Base-by-base conservation (phyloP, 495 filamentous ascomycete genomes). In the Penicillium cosmopolitanum region DNA sequence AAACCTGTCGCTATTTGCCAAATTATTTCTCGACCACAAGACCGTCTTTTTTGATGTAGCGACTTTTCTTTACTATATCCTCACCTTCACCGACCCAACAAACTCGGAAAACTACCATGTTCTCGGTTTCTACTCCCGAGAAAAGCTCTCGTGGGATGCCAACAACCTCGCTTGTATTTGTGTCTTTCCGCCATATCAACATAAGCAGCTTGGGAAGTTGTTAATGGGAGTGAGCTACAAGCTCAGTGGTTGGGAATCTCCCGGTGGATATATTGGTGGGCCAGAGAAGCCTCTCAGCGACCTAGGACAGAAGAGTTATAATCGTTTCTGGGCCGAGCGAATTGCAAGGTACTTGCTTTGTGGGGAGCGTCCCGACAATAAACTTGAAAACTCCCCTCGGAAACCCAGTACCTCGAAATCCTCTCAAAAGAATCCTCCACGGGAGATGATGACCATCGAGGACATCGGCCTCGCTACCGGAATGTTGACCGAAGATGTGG, bases 101-200 rank as follows among this genome's bases (percentile, higher is more conserved):
- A 66, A 74, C 60, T 68, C 72, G 33, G 59, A 68, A 2, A 72
- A 71, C 34, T 77, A 76, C 60, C 67, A 72, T 33, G 88, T 97
- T 33, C 84, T 97, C 8, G 95, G 96, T 52, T 99, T 96, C 83
- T 99, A 96, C 82, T 94, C 89, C 21, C 98, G 98, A 69, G 95
- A 99, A 77, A 98, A 98, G 67, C 88, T 96, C 74, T 95, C 91
- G 4, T 99, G 95, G 95, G 95, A 99, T 67, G 91, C 95, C 65
- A 97, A 98, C 72, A 99, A 98, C 62, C 84, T 99, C 0, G 95
- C 95, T 4, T 99, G 95, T 69, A 99, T 99, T 58, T 80, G 97
- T 23, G 84, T 99, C 11, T 97, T 99, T 69, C 95, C 96, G 3
- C 95, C 95, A 1, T 98, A 93, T 84, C 95, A 98, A 70, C 85